These are phyloP conservation scores for Globisporangium irregulare DNA, from an alignment of 352 stramenopile genomes.

Conservation along the genomic window DNA sequence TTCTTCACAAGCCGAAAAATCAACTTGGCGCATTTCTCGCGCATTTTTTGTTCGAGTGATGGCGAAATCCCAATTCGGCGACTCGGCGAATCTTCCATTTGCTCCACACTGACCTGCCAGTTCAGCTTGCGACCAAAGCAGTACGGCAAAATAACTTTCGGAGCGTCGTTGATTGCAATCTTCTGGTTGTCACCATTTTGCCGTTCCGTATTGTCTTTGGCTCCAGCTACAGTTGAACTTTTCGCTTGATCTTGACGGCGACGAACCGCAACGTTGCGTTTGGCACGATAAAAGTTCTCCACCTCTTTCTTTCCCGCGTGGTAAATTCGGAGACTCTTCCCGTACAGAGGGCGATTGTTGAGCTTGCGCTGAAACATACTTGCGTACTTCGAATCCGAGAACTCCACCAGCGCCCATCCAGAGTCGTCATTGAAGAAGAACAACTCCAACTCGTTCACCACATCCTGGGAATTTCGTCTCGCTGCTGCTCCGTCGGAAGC, in stretches of 20 bases:
- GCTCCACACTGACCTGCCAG: slow-evolving; percentile 63
- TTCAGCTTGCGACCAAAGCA: slow-evolving; percentile 72
- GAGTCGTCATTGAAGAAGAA: slow-evolving; percentile 74
- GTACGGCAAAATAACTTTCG: slow-evolving; percentile 31
- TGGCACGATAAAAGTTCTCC: slow-evolving; percentile 57
- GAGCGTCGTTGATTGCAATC: neutral
- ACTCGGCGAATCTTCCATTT: slow-evolving; percentile 56
- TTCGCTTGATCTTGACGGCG: slow-evolving; percentile 14
- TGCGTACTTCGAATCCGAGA: slow-evolving; percentile 44
- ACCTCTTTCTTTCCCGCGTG: slow-evolving; percentile 51
- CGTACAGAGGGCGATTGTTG: slow-evolving; percentile 50
- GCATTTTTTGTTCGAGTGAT: slow-evolving; percentile 63
- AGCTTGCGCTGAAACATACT: slow-evolving; percentile 52
- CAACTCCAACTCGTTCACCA: slow-evolving; percentile 50
- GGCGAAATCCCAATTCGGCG: slow-evolving; percentile 53
- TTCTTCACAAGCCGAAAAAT: slow-evolving; percentile 64
- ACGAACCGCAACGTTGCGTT: slow-evolving; percentile 39
- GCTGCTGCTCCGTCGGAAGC: slow-evolving; percentile 3
- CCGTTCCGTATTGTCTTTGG: slow-evolving; percentile 24
- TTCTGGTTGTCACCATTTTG: slow-evolving; percentile 1
- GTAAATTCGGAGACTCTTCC: slow-evolving; percentile 55
- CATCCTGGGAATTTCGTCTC: slow-evolving; percentile 9
- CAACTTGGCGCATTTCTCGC: slow-evolving; percentile 55
- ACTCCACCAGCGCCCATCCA: slow-evolving; percentile 74
- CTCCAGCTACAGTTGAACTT: slow-evolving; percentile 6